Evolutionary conservation across 768 basidiomycete species (phyloP).

Genomic region (Boletus rubescentipes): DNA sequence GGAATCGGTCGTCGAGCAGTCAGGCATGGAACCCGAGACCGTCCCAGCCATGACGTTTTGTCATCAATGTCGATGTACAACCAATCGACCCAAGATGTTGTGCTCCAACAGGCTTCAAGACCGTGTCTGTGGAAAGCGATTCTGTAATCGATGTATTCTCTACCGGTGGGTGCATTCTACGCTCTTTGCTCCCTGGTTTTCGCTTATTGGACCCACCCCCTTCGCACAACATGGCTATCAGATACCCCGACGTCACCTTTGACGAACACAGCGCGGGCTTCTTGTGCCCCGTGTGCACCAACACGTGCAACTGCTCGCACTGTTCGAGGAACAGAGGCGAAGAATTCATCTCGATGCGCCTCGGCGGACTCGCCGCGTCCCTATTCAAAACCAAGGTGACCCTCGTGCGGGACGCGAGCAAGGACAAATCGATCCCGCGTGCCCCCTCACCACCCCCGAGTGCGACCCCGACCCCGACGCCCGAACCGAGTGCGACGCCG

Average conservation of each 20-base stretch:
- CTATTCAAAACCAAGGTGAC: constrained; percentile 24
- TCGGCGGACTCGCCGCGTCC: constrained; percentile 22
- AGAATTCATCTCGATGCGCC: constrained; percentile 38
- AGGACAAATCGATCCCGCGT: background rate
- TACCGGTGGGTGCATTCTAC: constrained; percentile 27
- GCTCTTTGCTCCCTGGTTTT: background rate
- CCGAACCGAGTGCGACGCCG: background rate
- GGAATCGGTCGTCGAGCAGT: background rate
- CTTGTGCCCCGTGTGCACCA: constrained; percentile 45
- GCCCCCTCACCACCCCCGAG: background rate
- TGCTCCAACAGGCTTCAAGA: constrained; percentile 27
- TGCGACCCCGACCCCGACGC: background rate
- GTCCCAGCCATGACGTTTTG: constrained; percentile 23
- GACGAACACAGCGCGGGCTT: constrained; percentile 31
- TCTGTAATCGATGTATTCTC: constrained; percentile 36
- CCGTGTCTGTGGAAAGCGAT: constrained; percentile 32
- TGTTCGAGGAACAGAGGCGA: constrained; percentile 49
- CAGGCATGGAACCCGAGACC: background rate
- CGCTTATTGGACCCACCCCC: background rate
- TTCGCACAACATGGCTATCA: too few relatives aligned
- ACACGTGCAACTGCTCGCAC: constrained; percentile 48
- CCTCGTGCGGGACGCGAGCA: constrained; percentile 20
- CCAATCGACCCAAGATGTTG: constrained; percentile 34
- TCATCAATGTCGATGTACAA: constrained; percentile 37
- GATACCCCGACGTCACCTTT: constrained; percentile 42